A percentile compares a stretch with the other conserved stretches of the same genome.
Evolutionary conservation across 345 rosid species (phyloP).

Genomic region (Eucalyptus pumila): DNA sequence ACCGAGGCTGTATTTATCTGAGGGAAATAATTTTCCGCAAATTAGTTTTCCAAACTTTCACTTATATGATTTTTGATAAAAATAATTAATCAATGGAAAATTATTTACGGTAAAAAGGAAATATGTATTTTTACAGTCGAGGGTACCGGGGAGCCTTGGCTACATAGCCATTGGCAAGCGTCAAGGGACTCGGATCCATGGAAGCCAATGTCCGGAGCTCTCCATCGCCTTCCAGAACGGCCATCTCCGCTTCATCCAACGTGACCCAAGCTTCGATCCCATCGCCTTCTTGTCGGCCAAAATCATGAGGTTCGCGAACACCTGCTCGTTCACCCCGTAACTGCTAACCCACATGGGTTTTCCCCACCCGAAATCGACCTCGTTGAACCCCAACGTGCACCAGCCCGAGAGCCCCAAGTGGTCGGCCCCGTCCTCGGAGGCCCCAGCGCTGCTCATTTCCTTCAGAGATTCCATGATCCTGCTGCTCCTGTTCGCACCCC

Average conservation of each 20-base stretch:
- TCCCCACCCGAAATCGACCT: constrained; percentile 20
- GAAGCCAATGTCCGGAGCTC: constrained; percentile 9
- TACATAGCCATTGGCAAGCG: neutral
- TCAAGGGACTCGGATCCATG: neutral
- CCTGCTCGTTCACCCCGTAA: neutral
- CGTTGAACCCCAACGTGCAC: constrained; percentile 2
- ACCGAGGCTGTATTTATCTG: neutral
- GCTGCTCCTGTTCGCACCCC: neutral
- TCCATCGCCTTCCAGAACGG: neutral
- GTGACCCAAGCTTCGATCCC: constrained; percentile 45
- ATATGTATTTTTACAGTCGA: neutral
- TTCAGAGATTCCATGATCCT: neutral
- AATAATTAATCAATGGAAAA: neutral
- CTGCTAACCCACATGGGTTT: constrained; percentile 9
- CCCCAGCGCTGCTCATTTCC: neutral
- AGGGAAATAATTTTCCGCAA: neutral
- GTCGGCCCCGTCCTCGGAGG: neutral
- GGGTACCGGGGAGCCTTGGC: neutral
- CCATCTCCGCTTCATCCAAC: constrained; percentile 26
- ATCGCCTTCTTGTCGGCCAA: constrained; percentile 17
- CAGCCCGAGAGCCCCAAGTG: constrained; percentile 2
- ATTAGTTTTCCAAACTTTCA: neutral
- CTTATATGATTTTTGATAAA: neutral
- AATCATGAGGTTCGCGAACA: constrained; percentile 18
- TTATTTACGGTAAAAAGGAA: neutral